Percentiles rank a stretch among this genome's conserved stretches.
phyloP scores from a whole-genome alignment of 345 rosid species.

The Bretschneidera sinensis region DNA sequence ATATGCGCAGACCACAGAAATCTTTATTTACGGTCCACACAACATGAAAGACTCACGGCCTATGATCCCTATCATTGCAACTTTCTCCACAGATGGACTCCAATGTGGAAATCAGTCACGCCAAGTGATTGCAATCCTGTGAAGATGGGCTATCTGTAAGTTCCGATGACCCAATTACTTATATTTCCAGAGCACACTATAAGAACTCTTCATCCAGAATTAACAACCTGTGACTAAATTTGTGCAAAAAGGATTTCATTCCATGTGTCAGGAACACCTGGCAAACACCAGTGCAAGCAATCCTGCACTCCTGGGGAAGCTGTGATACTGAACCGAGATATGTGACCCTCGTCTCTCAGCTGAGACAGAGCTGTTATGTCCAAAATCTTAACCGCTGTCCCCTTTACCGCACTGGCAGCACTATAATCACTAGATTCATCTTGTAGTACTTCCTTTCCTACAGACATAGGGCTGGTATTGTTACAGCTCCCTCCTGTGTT shows the following conservation, averaged over 20 bases:
- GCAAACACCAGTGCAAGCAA: constrained; percentile 76
- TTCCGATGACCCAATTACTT: not conserved
- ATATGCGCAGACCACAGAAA: not conserved
- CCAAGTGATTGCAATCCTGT: not conserved
- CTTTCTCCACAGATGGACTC: not conserved
- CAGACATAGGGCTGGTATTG: constrained; percentile 66
- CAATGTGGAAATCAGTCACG: not conserved
- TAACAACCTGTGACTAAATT: constrained; percentile 12
- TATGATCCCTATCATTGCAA: not conserved
- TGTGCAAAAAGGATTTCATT: constrained; percentile 58
- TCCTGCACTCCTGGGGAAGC: constrained; percentile 56
- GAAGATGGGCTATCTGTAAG: not conserved
- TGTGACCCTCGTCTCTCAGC: constrained; percentile 79
- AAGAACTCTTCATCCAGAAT: not conserved
- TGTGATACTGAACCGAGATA: constrained; percentile 54
- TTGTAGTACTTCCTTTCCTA: constrained; percentile 62
- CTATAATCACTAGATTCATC: constrained; percentile 60
- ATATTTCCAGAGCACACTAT: not conserved
- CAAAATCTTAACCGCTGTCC: constrained; percentile 60
- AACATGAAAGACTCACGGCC: not conserved
- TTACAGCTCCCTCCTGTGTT: constrained; percentile 84
- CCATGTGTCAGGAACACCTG: constrained; percentile 79
- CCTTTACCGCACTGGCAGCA: constrained; percentile 55
- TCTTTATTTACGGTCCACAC: not conserved
- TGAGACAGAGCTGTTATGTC: constrained; percentile 67